phyloP scores from a whole-genome alignment of 495 filamentous ascomycete species.

The Lentithecium fluviatile region DNA sequence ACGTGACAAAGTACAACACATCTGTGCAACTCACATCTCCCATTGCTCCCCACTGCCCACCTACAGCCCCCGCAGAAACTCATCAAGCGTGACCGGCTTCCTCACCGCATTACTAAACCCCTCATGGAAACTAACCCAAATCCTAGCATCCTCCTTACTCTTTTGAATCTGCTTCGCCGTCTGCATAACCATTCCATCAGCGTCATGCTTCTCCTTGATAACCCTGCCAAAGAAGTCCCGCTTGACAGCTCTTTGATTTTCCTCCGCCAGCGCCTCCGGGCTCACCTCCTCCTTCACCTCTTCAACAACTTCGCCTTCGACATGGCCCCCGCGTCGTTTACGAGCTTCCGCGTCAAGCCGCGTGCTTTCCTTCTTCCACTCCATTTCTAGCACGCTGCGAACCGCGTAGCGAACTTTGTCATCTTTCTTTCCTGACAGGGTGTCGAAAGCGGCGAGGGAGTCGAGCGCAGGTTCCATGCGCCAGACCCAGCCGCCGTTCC shows the following conservation, averaged over 20 bases:
- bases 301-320: constrained; percentile 10
- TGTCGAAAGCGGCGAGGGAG: constrained; percentile 51
- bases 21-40: too few species aligned
- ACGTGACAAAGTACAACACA: too few species aligned
- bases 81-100: constrained; percentile 83
- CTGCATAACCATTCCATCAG: constrained; percentile 44
- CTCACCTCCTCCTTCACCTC: constrained; percentile 47
- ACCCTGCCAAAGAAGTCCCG: constrained; percentile 88
- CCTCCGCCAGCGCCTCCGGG: constrained; percentile 34
- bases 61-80: constrained; percentile 69
- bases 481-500: constrained; percentile 67
- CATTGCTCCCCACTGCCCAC: too few species aligned
- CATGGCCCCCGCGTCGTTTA: constrained; percentile 42
- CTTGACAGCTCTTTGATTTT: constrained; percentile 54
- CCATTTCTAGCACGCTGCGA: constrained; percentile 87
- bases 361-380: constrained; percentile 64
- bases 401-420: constrained; percentile 72
- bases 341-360: constrained; percentile 44
- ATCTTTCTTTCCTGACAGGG: constrained; percentile 54
- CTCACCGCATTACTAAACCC: constrained; percentile 95
- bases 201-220: constrained; percentile 42
- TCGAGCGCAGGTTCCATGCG: constrained; percentile 94
- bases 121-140: constrained; percentile 95
- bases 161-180: constrained; percentile 43
- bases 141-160: constrained; percentile 49